Base-by-base conservation (phyloP, 345 rosid species). In the Syzygium aromaticum region DNA sequence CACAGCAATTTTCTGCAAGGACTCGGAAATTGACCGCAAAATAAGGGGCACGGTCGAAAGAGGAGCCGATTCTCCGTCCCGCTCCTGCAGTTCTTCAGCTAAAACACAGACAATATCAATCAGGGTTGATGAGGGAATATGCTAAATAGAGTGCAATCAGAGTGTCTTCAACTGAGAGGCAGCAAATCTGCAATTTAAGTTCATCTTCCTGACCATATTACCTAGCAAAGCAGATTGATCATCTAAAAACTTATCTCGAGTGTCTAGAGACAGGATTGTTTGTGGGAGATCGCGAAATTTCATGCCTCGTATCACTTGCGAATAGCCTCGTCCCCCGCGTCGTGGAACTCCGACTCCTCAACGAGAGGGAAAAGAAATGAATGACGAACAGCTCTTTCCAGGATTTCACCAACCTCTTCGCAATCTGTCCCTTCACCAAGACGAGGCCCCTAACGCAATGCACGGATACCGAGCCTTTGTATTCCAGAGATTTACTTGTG, bases 321-420 rank as follows among this genome's bases (percentile, higher is more conserved):
- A 8, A 8, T 33, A 21, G 4, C 80, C 80, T 4, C 6, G 25
- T 67, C 25, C 25, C 25, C 3, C 13, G 9, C 4, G 19, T 30
- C 2, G 0, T 1, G 0, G 13, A 67, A 33, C 80, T 67, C 80
- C 2, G 0, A 8, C 80, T 67, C 46, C 1, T 0, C 78, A 67
- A 17, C 46, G 0, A 33, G 23, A 67, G 46, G 78, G 23, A 67
- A 67, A 67, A 30, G 23, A 67, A 30, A 38, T 1, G 78, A 33
- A 67, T 4, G 43, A 64, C 10, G 33, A 19, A 33, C 78, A 17
- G 78, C 78, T 33, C 78, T 30, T 33, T 2, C 46, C 78, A 33
- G 78, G 78, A 54, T 54, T 19, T 25, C 11, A 54, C 61, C 3
- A 67, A 40, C 43, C 78, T 67, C 16, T 33, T 30, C 6, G 2